These are phyloP conservation scores for Epichloe bromicola DNA, from an alignment of 2,329 filamentous ascomycete species.

Conservation along the genomic window DNA sequence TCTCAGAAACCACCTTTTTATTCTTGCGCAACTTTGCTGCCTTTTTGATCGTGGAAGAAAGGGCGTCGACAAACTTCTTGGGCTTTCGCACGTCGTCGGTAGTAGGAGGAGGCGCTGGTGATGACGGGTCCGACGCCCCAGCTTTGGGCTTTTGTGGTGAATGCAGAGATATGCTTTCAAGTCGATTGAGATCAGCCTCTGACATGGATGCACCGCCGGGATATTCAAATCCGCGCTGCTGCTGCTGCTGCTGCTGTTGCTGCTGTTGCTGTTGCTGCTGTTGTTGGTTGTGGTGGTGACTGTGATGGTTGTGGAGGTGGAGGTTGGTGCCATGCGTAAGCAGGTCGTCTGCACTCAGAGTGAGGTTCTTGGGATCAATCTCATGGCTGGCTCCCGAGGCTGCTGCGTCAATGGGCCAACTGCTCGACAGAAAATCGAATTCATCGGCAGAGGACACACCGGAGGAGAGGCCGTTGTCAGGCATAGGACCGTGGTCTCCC, in stretches of 20 bases:
- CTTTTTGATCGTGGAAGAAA: conserved; percentile 28
- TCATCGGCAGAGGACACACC: conserved; percentile 23
- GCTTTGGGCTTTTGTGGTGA: conserved; percentile 18
- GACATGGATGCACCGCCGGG: conserved; percentile 28
- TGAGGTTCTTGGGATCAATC: conserved; percentile 17
- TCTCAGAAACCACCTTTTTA: conserved; percentile 12
- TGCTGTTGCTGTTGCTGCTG: conserved; percentile 8
- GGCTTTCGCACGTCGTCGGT: conserved; percentile 18
- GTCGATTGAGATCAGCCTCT: conserved; percentile 32
- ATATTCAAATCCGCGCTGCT: conserved; percentile 9
- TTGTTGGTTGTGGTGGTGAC: background rate
- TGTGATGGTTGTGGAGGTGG: background rate
- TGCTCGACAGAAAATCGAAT: conserved; percentile 23
- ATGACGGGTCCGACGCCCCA: conserved; percentile 18
- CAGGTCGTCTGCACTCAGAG: conserved; percentile 8
- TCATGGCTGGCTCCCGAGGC: conserved; percentile 16
- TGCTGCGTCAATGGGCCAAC: conserved; percentile 16
- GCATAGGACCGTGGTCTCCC: conserved; percentile 7
- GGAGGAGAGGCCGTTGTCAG: conserved; percentile 21
- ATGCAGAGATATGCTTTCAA: conserved; percentile 34
- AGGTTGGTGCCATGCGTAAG: background rate
- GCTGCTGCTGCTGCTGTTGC: background rate
- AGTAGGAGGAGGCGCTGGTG: conserved; percentile 20
- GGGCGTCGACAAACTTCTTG: conserved; percentile 28
- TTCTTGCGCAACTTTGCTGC: conserved; percentile 22